Evolutionary conservation across 2,329 filamentous ascomycete species (phyloP), one percentile per base, ranked within the genome.

Genomic region (Claviceps sp.): DNA sequence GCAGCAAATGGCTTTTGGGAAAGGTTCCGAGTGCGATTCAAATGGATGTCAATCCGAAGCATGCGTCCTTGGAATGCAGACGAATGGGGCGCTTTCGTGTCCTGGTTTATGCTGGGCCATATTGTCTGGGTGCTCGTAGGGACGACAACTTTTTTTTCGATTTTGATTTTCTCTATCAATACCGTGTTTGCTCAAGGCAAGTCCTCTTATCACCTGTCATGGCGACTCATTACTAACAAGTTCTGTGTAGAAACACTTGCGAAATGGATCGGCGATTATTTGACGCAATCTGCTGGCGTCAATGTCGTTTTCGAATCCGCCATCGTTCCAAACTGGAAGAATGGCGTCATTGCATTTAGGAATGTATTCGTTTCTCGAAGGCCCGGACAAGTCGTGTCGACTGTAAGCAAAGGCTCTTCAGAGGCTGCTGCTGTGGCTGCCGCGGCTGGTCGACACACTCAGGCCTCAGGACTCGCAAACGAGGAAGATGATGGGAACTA

Each of bases 221-320:
- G 2, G 10, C 39, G 3, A 14, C 46, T 14, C 10, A 42, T 19
- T 38, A 34, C 56, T 67, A 54, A 62, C 60, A 50, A 6, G 13
- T 0, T 14, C 6, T n/a, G 11, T 49, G 37, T 56, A 87, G 93
- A 98, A 80, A 95, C 88, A 4, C 74, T 98, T 34, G 93, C 91
- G 22, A 81, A 87, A 61, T 95, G 89, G 87, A 80, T 97, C 48
- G 93, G 93, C 16, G 94, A 96, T 67, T 96, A 97, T 67, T 73
- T 98, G 26, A 98, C 93, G 2, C 83, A 91, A 63, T 95, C 90
- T 17, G 93, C 90, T 8, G 93, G 93, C 5, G 75, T 97, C 47
- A 93, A 89, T 41, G 87, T 98, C 37, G 85, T 98, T 51, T 98
- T 98, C 65, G 93, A 98, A 69, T 96, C 89, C 41, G 93, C 93